Evolutionary conservation across 225 moss, liverwort and hornwort species (phyloP).

Genomic region (Climacium dendroides): DNA sequence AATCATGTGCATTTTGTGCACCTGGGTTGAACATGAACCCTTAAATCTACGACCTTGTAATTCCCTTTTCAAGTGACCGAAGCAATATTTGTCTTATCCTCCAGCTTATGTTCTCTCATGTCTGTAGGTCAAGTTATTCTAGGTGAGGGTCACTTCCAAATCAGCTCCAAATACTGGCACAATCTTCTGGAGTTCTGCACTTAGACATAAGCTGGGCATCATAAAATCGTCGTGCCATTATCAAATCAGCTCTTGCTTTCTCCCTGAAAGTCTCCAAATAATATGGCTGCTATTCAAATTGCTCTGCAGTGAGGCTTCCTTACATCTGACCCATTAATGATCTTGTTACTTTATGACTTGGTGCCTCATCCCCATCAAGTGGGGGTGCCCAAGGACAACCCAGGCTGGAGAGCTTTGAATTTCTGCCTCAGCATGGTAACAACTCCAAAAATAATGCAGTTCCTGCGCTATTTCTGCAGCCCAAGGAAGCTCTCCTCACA

Average conservation of each 20-base stretch:
- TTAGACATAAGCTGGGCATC: neutral
- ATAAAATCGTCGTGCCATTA: neutral
- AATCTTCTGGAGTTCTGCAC: neutral
- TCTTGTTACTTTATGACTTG: neutral
- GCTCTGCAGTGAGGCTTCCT: neutral
- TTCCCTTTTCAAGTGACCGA: neutral
- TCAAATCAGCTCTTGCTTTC: neutral
- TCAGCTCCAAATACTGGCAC: neutral
- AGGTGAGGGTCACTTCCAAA: neutral
- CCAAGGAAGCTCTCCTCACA: neutral
- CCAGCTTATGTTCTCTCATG: neutral
- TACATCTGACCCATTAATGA: neutral
- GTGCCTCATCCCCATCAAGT: neutral
- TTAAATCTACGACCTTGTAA: neutral
- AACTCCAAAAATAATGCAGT: neutral
- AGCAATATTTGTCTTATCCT: neutral
- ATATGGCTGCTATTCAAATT: neutral
- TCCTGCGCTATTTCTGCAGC: neutral
- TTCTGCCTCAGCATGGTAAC: neutral
- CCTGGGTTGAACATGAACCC: neutral
- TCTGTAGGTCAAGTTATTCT: neutral
- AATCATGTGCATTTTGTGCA: neutral
- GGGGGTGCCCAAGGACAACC: neutral
- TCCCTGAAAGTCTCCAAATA: neutral
- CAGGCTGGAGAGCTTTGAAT: neutral